Conservation (phyloP, 1,139 yeast genomes). For the Candida dubliniensis region DNA sequence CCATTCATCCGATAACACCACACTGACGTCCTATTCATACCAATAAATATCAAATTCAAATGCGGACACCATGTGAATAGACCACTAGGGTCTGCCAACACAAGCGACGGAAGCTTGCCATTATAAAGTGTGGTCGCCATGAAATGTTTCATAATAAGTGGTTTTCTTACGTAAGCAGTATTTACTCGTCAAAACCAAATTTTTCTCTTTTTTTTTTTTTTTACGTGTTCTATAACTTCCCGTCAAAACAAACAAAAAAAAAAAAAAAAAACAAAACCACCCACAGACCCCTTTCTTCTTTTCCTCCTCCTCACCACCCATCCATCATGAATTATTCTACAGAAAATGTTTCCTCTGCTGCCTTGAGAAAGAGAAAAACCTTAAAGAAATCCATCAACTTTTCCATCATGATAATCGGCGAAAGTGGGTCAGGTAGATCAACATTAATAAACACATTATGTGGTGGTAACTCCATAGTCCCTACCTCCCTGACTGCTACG, state of each 20-base stretch:
- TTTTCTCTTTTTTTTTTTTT: background rate
- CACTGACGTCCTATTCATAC: constrained; percentile 48
- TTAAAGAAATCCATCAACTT: constrained; percentile 55
- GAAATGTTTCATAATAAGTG: constrained; percentile 2
- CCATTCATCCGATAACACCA: constrained; percentile 58
- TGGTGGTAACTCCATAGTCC: constrained; percentile 70
- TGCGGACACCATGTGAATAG: constrained; percentile 56
- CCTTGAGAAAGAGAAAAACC: constrained; percentile 58
- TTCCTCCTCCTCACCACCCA: background rate
- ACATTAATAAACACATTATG: constrained; percentile 70
- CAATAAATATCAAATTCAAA: constrained; percentile 52
- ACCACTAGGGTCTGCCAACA: constrained; percentile 8
- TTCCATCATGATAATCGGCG: constrained; percentile 61
- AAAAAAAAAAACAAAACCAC: background rate
- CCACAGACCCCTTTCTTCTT: background rate
- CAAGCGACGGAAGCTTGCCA: constrained; percentile 11
- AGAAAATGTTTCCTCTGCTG: constrained; percentile 26
- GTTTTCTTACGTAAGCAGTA: background rate
- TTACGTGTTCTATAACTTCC: background rate
- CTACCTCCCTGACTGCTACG: constrained; percentile 37
- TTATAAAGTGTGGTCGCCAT: constrained; percentile 7
- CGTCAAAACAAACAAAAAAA: background rate
- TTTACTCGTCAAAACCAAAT: background rate
- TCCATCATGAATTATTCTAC: constrained; percentile 14
- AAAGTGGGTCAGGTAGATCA: constrained; percentile 61